phyloP scores from a whole-genome alignment of 179 eudicot species.

The Heliamphora pulchella region DNA sequence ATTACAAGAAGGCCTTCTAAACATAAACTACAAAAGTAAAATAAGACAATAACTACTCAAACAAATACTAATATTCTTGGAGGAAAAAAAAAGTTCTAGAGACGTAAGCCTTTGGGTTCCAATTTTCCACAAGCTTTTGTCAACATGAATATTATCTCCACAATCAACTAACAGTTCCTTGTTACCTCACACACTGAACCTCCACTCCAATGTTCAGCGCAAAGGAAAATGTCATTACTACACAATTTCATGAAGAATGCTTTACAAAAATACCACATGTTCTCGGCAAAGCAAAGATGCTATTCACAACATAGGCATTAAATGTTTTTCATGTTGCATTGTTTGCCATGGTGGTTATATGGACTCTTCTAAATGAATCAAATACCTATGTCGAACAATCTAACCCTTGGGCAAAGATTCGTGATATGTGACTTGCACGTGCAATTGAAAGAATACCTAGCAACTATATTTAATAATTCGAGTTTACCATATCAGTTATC shows the following conservation, averaged over 20 bases:
- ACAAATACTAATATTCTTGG: too few relatives aligned
- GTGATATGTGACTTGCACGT: too few relatives aligned
- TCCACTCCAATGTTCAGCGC: neutral
- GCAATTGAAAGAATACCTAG: too few relatives aligned
- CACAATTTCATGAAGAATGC: neutral
- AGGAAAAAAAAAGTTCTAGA: neutral
- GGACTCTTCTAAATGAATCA: too few relatives aligned
- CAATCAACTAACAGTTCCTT: neutral
- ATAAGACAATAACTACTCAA: too few relatives aligned
- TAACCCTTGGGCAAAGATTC: too few relatives aligned
- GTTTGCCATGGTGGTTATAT: neutral
- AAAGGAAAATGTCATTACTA: neutral
- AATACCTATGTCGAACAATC: too few relatives aligned
- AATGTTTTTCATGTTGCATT: neutral
- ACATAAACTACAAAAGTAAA: too few relatives aligned
- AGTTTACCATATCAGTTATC: too few relatives aligned
- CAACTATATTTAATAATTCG: too few relatives aligned
- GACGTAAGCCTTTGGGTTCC: neutral
- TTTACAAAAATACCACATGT: neutral
- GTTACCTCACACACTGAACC: neutral
- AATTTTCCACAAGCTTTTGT: neutral
- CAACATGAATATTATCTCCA: constrained; percentile 2
- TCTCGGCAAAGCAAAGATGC: neutral
- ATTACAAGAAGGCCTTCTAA: too few relatives aligned
- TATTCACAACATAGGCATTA: neutral